A percentile compares a stretch with the other conserved stretches of the same genome.
Evolutionary conservation across 345 rosid genomes (phyloP).

Genomic region (Noccaea bulbosa): DNA sequence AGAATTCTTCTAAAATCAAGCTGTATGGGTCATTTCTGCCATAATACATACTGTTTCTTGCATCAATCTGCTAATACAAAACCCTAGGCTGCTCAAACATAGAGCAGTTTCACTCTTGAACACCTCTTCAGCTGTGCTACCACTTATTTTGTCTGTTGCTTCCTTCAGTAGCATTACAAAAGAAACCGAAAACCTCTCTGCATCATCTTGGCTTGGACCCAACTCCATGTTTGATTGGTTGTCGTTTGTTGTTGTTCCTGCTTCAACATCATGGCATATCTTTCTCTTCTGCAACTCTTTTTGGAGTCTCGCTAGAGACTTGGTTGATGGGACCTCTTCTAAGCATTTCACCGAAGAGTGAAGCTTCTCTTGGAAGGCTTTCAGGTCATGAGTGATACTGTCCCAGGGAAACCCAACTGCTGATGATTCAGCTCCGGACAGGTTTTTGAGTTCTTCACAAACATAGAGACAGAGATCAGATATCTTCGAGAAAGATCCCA

Average conservation of each 20-base stretch:
- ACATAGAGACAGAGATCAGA: constrained; percentile 52
- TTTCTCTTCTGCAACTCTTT: constrained; percentile 47
- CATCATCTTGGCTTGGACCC: constrained; percentile 47
- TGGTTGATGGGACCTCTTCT: constrained; percentile 41
- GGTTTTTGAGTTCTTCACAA: constrained; percentile 41
- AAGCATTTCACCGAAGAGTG: constrained; percentile 50
- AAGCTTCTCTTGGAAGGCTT: constrained; percentile 48
- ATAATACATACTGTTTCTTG: constrained; percentile 55
- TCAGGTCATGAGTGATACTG: constrained; percentile 47
- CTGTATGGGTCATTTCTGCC: constrained; percentile 52
- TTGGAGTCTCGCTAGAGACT: constrained; percentile 44
- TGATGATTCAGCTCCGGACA: constrained; percentile 43
- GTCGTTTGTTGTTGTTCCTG: constrained; percentile 49
- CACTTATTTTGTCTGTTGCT: constrained; percentile 38
- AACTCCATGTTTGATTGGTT: constrained; percentile 17
- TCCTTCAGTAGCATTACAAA: constrained; percentile 49
- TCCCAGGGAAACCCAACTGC: constrained; percentile 45
- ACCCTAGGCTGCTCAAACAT: constrained; percentile 53
- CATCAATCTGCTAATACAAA: constrained; percentile 59
- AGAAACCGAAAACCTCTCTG: constrained; percentile 42
- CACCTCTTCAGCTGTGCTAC: constrained; percentile 47
- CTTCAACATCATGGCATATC: constrained; percentile 52
- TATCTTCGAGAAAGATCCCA: constrained; percentile 49
- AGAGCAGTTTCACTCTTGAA: constrained; percentile 49
- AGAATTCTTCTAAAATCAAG: constrained; percentile 45